These are phyloP conservation scores for Russula lepida DNA, from an alignment of 768 basidiomycete species.

Conservation along the genomic window DNA sequence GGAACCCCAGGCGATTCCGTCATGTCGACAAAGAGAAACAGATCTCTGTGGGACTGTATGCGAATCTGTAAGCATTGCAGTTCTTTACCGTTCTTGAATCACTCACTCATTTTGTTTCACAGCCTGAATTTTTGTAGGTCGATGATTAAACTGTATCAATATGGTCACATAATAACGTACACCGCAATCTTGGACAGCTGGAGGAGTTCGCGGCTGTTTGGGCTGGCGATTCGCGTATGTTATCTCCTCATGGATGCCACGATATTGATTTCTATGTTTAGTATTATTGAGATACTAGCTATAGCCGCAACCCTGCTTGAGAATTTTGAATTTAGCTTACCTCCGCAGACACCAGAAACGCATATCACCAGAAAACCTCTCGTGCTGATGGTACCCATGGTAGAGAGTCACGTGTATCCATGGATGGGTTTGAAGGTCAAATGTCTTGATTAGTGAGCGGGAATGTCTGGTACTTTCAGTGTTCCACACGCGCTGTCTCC, in stretches of 20 bases:
- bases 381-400: conserved; percentile 30
- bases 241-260: neutral
- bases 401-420: conserved; percentile 24
- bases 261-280: conserved; percentile 9
- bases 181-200: conserved; percentile 12
- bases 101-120: neutral
- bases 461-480: neutral
- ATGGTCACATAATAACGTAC: neutral
- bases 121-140: conserved; percentile 8
- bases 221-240: conserved; percentile 29
- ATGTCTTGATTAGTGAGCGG: neutral
- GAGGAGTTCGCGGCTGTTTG: conserved; percentile 19
- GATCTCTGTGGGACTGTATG: conserved; percentile 19
- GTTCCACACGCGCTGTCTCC: too few relatives aligned
- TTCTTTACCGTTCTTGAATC: too few relatives aligned
- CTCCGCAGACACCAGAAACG: conserved; percentile 23
- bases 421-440: conserved; percentile 31
- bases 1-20: conserved; percentile 26
- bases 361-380: conserved; percentile 28
- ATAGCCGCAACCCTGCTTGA: conserved; percentile 31
- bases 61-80: conserved; percentile 18
- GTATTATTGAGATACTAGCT: conserved; percentile 30
- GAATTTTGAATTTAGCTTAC: conserved; percentile 30
- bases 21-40: conserved; percentile 19
- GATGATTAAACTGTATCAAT: neutral